Base-by-base conservation (phyloP, 257 asterid species). In the Solanum rostratum region DNA sequence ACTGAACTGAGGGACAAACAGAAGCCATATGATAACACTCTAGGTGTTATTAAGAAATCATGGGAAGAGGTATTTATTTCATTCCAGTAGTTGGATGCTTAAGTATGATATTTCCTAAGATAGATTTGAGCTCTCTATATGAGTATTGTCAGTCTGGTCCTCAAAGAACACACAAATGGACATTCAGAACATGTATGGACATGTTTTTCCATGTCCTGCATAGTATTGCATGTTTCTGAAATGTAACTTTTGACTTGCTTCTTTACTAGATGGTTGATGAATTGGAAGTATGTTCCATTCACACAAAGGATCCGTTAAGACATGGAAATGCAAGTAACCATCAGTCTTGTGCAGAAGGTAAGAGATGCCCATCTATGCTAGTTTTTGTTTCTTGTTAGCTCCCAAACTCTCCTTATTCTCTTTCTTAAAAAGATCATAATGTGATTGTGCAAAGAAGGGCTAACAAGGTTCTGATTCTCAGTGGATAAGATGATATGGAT, bases 241-340 rank as follows among this genome's bases (percentile, higher is more conserved):
- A 69, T 83, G 70, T 9, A 55, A 55, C 22, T 83, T 84, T 88
- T 85, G 66, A 81, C 86, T 60, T 80, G 52, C 73, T 68, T 82
- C 84, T 89, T 84, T 78, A 29, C 85, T 91, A 97, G 99, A 85
- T 92, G 91, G 95, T 95, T 86, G 90, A 90, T 86, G 92, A 92
- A 88, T 82, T 97, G 89, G 95, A 93, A 82, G 86, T 92, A 57
- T 90, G 88, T 81, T 87, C 97, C 69, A 85, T 83, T 62, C 81
- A 80, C 86, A 66, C 89, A 50, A 89, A 86, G 86, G 95, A 91
- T 29, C 79, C 43, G 60, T 84, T 88, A 84, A 90, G 88, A 74
- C 87, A 81, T 83, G 94, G 90, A 84, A 89, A 60, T 71, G 91
- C 87, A 84, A 88, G 70, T 66, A 91, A 88, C 68, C 50, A 88